Conservation (phyloP, 1,139 yeast genomes). For the Taphrina betulina region DNA sequence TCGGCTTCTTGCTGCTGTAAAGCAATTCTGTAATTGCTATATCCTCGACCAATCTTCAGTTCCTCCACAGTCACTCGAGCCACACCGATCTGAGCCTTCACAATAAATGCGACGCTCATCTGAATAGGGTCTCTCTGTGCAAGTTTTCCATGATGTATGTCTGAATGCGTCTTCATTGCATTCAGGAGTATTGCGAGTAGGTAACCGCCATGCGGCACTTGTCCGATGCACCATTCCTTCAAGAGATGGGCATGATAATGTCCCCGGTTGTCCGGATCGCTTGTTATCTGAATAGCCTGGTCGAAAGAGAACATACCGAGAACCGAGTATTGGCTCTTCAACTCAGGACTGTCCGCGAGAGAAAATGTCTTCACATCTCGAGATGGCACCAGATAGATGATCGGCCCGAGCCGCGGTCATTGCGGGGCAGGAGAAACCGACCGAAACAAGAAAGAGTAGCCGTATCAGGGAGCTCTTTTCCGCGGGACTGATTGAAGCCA, state of each 20-base stretch:
- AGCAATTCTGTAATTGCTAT: slow-evolving; percentile 21
- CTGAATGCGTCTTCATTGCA: slow-evolving; percentile 19
- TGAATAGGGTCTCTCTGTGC: slow-evolving; percentile 27
- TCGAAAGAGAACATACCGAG: slow-evolving; percentile 14
- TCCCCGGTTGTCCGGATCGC: not conserved
- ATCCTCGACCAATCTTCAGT: slow-evolving; percentile 26
- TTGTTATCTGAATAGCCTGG: slow-evolving; percentile 7
- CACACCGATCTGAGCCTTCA: slow-evolving; percentile 23
- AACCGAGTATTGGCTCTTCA: not conserved
- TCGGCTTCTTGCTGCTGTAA: slow-evolving; percentile 19
- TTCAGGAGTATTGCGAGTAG: slow-evolving; percentile 28
- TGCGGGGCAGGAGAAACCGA: too few species aligned
- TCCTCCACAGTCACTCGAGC: slow-evolving; percentile 20
- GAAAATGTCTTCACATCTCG: too few species aligned
- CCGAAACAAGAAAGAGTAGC: too few species aligned
- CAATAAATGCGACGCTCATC: slow-evolving; percentile 14
- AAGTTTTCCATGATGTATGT: slow-evolving; percentile 1
- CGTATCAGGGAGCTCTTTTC: too few species aligned
- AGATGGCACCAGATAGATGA: too few species aligned
- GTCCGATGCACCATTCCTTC: slow-evolving; percentile 23
- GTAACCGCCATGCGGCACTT: slow-evolving; percentile 31
- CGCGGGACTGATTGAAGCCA: too few species aligned
- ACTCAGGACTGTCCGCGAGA: too few species aligned
- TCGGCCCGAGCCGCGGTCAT: too few species aligned
- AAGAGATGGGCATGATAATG: slow-evolving; percentile 6